Conservation (phyloP, 176 grass and related monocot species). For the Dactylis glomerata region DNA sequence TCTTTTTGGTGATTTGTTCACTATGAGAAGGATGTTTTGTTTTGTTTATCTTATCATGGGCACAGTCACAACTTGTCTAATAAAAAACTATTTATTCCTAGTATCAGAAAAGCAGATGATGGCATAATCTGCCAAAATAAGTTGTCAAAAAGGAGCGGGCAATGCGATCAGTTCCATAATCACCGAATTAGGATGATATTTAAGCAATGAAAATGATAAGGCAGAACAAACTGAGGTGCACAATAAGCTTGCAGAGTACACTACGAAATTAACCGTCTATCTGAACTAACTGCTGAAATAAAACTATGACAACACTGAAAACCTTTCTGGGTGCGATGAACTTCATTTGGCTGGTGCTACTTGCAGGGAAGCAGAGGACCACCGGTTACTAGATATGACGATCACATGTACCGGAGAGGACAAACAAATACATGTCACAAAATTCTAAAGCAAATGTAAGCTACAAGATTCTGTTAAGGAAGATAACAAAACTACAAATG, state of each 20-base stretch:
- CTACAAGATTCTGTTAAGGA: slow-evolving; percentile 10
- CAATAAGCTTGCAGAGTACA: background rate
- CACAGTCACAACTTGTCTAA: background rate
- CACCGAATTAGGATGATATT: background rate
- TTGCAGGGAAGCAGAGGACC: background rate
- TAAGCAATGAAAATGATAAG: background rate
- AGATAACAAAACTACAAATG: background rate
- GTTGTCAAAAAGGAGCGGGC: background rate
- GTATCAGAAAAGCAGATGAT: background rate
- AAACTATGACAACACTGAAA: background rate
- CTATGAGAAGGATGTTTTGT: background rate
- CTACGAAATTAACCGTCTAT: background rate
- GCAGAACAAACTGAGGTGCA: background rate
- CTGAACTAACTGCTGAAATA: background rate
- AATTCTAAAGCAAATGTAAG: background rate
- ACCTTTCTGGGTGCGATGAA: slow-evolving; percentile 23
- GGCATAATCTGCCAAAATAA: background rate
- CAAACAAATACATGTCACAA: background rate
- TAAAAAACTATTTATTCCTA: background rate
- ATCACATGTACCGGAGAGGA: background rate
- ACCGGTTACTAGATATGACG: background rate
- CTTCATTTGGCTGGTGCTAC: background rate
- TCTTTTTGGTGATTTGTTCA: slow-evolving; percentile 15
- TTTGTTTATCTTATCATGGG: slow-evolving; percentile 7
- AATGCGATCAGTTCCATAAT: background rate